Evolutionary conservation across 2,329 filamentous ascomycete species (phyloP).

Genomic region (Fusarium nisikadoi): DNA sequence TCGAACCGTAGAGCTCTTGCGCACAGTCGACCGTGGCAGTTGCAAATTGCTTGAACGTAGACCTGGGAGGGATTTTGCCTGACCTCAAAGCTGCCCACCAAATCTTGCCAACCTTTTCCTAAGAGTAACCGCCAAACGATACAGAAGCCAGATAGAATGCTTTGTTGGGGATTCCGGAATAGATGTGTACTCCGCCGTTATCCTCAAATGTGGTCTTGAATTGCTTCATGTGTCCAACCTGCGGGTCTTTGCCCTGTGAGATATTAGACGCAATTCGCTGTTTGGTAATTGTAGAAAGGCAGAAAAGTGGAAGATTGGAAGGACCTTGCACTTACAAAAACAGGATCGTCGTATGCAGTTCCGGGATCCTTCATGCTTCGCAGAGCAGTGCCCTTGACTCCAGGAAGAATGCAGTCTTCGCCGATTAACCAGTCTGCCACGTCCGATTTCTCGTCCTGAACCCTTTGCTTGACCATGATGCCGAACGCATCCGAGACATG

Average conservation of each 20-base stretch:
- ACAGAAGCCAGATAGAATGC: constrained; percentile 63
- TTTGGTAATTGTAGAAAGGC: too few relatives aligned
- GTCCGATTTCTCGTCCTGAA: constrained; percentile 56
- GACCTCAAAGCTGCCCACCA: constrained; percentile 63
- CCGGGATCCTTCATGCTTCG: constrained; percentile 66
- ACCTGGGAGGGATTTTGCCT: constrained; percentile 53
- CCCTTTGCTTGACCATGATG: constrained; percentile 66
- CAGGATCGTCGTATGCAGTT: constrained; percentile 63
- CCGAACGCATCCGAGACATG: constrained; percentile 67
- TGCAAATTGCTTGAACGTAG: constrained; percentile 61
- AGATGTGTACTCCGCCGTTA: constrained; percentile 65
- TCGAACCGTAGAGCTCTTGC: constrained; percentile 54
- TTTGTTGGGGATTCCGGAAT: constrained; percentile 67
- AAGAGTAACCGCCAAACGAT: constrained; percentile 63
- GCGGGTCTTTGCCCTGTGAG: constrained; percentile 61
- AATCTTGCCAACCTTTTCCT: constrained; percentile 64
- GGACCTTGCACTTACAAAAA: constrained; percentile 50
- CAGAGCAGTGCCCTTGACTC: constrained; percentile 61
- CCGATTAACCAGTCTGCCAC: constrained; percentile 66
- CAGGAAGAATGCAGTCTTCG: constrained; percentile 62
- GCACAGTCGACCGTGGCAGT: constrained; percentile 60
- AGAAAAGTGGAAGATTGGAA: not conserved
- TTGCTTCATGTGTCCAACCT: constrained; percentile 59
- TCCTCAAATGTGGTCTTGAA: constrained; percentile 56
- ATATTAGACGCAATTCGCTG: not conserved